Evolutionary conservation across 805 yeast species (phyloP).

Genomic region (Kazachstania martiniae): DNA sequence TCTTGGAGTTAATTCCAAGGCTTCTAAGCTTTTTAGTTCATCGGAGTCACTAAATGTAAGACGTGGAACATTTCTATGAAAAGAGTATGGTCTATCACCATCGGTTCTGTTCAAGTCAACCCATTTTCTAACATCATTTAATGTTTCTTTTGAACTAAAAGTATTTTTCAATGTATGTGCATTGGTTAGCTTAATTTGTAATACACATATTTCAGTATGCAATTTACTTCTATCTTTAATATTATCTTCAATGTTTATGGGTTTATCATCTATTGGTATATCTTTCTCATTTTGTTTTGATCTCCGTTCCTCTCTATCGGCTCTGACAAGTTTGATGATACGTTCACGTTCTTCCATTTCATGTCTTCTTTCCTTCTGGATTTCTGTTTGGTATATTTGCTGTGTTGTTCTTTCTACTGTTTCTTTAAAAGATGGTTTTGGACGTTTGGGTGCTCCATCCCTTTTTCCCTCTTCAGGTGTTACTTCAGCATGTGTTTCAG

Average conservation of each 20-base stretch:
- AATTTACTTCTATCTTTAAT: conserved; percentile 15
- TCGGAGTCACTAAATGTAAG: conserved; percentile 51
- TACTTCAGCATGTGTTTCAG: conserved; percentile 12
- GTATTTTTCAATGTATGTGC: conserved; percentile 46
- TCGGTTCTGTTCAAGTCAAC: conserved; percentile 43
- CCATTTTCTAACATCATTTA: conserved; percentile 53
- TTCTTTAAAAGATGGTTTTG: conserved; percentile 11
- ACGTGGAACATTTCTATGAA: conserved; percentile 48
- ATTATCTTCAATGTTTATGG: conserved; percentile 20
- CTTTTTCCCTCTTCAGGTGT: conserved; percentile 4
- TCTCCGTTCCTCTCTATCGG: conserved; percentile 13
- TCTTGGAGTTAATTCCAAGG: conserved; percentile 55
- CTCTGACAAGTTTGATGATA: conserved; percentile 36
- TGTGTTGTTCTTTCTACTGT: conserved; percentile 18
- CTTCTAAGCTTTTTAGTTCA: conserved; percentile 43
- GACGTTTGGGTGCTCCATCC: not conserved
- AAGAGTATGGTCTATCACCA: conserved; percentile 33
- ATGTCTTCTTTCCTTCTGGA: conserved; percentile 17
- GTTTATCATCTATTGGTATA: not conserved
- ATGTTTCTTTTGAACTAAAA: conserved; percentile 36
- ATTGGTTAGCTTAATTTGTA: conserved; percentile 57
- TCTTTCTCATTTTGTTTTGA: conserved; percentile 2
- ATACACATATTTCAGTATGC: conserved; percentile 28
- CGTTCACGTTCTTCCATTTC: conserved; percentile 45
- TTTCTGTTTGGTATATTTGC: conserved; percentile 23